Evolutionary conservation across 129 eudicot genomes (phyloP).

Genomic region (Arctium minus): DNA sequence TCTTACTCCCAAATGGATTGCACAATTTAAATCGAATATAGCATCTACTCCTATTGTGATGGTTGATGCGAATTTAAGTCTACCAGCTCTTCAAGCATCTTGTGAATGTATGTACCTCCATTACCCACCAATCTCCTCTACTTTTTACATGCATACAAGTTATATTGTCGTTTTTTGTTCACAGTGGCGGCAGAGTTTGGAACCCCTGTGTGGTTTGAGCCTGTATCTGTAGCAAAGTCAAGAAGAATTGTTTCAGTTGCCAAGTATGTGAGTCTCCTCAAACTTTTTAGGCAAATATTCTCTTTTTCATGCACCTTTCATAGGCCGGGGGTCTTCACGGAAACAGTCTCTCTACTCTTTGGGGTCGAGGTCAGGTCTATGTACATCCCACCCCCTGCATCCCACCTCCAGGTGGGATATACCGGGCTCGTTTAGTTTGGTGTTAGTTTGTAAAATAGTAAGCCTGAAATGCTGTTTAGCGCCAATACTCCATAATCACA

Average conservation of each 20-base stretch:
- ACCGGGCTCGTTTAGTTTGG: neutral
- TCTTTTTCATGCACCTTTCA: neutral
- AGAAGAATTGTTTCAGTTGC: conserved; percentile 71
- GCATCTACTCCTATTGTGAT: conserved; percentile 65
- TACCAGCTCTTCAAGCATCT: conserved; percentile 56
- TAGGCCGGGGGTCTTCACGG: neutral
- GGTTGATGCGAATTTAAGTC: conserved; percentile 93
- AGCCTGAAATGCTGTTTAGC: neutral
- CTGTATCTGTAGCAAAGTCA: conserved; percentile 92
- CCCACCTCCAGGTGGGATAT: neutral
- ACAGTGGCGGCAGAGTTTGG: conserved; percentile 76
- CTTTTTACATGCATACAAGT: neutral
- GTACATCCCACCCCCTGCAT: neutral
- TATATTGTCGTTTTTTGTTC: neutral
- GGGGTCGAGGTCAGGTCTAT: too few relatives aligned
- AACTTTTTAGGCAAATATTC: neutral
- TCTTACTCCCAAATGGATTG: conserved; percentile 78
- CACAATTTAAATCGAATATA: conserved; percentile 47
- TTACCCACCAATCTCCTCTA: neutral
- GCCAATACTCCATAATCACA: neutral
- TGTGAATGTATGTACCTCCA: conserved; percentile 53
- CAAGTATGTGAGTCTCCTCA: conserved; percentile 63
- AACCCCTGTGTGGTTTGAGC: conserved; percentile 99
- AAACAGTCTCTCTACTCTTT: too few relatives aligned
- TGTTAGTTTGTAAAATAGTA: neutral